Conservation (phyloP, 2,329 filamentous ascomycete genomes). For the Amauroascus niger region DNA sequence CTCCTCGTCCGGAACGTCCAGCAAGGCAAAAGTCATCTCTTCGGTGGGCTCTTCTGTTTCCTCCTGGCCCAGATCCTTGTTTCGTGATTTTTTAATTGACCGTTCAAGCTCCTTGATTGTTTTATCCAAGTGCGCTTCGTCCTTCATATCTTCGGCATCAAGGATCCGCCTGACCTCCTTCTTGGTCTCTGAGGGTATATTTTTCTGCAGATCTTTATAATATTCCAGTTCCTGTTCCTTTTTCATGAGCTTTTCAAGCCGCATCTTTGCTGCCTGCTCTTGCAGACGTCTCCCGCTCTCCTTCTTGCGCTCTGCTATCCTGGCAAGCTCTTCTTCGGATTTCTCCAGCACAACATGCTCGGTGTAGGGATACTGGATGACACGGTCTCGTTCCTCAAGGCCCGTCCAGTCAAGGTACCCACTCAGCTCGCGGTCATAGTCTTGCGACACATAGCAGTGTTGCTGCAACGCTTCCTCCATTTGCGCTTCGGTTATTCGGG, state of each 20-base stretch:
- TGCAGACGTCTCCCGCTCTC: conserved; percentile 86
- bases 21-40: conserved; percentile 73
- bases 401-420: conserved; percentile 82
- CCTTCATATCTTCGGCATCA: conserved; percentile 83
- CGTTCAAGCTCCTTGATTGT: conserved; percentile 83
- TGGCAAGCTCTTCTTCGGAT: conserved; percentile 82
- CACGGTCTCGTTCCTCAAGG: conserved; percentile 75
- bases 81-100: conserved; percentile 77
- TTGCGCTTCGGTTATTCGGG: conserved; percentile 76
- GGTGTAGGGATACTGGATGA: conserved; percentile 87
- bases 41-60: conserved; percentile 66
- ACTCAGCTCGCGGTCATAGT: conserved; percentile 70
- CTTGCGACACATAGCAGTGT: conserved; percentile 78
- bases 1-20: conserved; percentile 83
- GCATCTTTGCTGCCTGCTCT: conserved; percentile 95
- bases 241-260: conserved; percentile 83
- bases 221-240: conserved; percentile 95
- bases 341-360: conserved; percentile 87
- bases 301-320: conserved; percentile 85
- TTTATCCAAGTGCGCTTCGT: conserved; percentile 76
- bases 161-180: conserved; percentile 81
- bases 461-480: conserved; percentile 78
- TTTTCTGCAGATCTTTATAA: conserved; percentile 70
- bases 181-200: conserved; percentile 67
- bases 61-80: conserved; percentile 84